Base-by-base conservation (phyloP, 257 asterid species). In the Plantago elongata region DNA sequence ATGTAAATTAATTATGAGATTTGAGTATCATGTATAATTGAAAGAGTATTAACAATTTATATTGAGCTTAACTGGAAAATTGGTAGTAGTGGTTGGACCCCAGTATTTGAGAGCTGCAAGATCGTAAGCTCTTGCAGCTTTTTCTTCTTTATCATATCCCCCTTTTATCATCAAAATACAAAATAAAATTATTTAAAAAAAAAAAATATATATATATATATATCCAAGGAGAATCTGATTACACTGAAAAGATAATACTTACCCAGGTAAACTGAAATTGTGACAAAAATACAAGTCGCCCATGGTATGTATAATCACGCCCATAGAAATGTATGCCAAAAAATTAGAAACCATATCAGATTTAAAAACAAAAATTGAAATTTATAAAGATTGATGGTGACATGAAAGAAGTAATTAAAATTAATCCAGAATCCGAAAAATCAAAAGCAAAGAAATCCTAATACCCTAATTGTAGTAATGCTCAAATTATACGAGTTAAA, bases 131-230 rank as follows among this genome's bases (percentile, higher is more conserved):
- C 94, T 77, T 65, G 95, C 96, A 34, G 96, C 96, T 77, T 83
- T 90, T 59, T 85, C 96, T 77, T 90, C 97, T 73, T 83, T 90
- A 70, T 90, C 97, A 75, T 90, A 90, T 57, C 97, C 97, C 60
- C 97, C 97, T 89, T 70, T 74, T 37, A 11, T 51, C 15, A 11
- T 51, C 18, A 42, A 42, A 42, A n/a, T 57, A 13, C 14, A 58
- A 16, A 58, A 9, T 15, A 56, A n/a, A 15, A 56, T 15, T 17
- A 34, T 11, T n/a, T 38, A 4, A n/a, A 40, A 45, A 38, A 60
- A 30, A 62, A n/a, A n/a, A n/a, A n/a, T n/a, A n/a, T n/a, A n/a
- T n/a, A n/a, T n/a, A n/a, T n/a, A n/a, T 60, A 66, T 72, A 81
- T 63, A 84, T 79, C 84, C 83, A 57, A 77, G 51, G 76, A 62